Evolutionary conservation across 768 basidiomycete species (phyloP).

Genomic region (Lactarius hatsudake): DNA sequence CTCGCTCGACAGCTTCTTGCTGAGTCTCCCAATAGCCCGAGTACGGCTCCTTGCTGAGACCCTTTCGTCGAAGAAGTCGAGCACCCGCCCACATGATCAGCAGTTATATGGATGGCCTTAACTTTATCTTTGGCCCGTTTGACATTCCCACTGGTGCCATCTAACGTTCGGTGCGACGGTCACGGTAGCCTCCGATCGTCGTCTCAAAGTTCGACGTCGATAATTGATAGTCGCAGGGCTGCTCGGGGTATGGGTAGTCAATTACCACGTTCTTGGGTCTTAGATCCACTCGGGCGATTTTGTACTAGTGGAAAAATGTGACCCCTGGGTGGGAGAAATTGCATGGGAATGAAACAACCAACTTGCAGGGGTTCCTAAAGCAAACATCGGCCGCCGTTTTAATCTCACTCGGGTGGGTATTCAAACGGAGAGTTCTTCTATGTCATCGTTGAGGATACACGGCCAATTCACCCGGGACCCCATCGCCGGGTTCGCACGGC

Average conservation of each 20-base stretch:
- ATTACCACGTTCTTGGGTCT: neutral
- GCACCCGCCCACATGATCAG: neutral
- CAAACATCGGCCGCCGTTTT: neutral
- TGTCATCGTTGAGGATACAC: neutral
- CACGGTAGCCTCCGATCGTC: neutral
- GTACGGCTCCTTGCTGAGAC: neutral
- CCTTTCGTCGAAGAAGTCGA: neutral
- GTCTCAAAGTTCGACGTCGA: neutral
- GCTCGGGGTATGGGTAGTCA: neutral
- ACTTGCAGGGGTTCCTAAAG: neutral
- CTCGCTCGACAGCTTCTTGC: neutral
- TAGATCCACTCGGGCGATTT: neutral
- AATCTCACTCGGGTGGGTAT: neutral
- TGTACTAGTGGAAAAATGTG: neutral
- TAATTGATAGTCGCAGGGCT: neutral
- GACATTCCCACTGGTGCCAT: neutral
- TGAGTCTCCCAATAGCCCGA: neutral
- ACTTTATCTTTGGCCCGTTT: neutral
- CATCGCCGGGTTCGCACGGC: no score
- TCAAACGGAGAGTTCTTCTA: neutral
- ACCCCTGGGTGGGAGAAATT: neutral
- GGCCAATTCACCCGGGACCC: no score
- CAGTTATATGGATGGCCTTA: neutral
- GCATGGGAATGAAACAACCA: neutral
- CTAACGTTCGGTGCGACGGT: neutral